Conservation (phyloP, 805 yeast genomes). For the Zygotorulaspora chibaensis region DNA sequence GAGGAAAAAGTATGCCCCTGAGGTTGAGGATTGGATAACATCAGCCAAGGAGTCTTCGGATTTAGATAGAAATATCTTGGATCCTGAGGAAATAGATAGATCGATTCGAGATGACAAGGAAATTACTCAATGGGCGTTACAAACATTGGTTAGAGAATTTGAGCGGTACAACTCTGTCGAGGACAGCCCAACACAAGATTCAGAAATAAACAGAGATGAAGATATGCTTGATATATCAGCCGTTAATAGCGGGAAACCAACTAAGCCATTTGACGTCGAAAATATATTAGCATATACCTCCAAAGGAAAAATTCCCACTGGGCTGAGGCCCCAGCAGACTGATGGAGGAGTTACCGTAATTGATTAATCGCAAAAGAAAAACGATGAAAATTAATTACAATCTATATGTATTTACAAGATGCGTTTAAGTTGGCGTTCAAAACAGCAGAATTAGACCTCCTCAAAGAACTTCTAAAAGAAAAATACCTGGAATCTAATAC, state of each 20-base stretch:
- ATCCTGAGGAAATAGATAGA: conserved; percentile 24
- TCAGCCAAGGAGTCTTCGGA: conserved; percentile 38
- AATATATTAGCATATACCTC: conserved; percentile 43
- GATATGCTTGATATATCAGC: conserved; percentile 17
- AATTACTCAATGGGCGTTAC: conserved; percentile 64
- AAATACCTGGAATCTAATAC: not conserved
- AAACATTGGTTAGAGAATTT: conserved; percentile 47
- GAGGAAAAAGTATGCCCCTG: conserved; percentile 85
- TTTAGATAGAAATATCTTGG: conserved; percentile 26
- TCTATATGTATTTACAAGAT: conserved; percentile 7
- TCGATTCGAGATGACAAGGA: conserved; percentile 50
- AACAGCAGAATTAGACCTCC: not conserved
- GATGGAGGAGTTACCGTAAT: conserved; percentile 5
- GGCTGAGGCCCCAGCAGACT: not conserved
- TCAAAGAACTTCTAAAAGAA: not conserved
- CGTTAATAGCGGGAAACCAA: conserved; percentile 18
- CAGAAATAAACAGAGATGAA: conserved; percentile 12
- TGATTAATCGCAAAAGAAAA: conserved; percentile 2
- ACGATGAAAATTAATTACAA: not conserved
- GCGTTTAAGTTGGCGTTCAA: not conserved
- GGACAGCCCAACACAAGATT: conserved; percentile 46
- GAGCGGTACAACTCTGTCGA: conserved; percentile 58
- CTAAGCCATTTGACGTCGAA: conserved; percentile 35
- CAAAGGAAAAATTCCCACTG: conserved; percentile 36
- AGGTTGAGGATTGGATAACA: conserved; percentile 81